Percentiles rank a stretch among this genome's conserved stretches.
These are phyloP conservation scores for Zasmidium cellare DNA, from an alignment of 2,329 filamentous ascomycete genomes.

Conservation along the genomic window DNA sequence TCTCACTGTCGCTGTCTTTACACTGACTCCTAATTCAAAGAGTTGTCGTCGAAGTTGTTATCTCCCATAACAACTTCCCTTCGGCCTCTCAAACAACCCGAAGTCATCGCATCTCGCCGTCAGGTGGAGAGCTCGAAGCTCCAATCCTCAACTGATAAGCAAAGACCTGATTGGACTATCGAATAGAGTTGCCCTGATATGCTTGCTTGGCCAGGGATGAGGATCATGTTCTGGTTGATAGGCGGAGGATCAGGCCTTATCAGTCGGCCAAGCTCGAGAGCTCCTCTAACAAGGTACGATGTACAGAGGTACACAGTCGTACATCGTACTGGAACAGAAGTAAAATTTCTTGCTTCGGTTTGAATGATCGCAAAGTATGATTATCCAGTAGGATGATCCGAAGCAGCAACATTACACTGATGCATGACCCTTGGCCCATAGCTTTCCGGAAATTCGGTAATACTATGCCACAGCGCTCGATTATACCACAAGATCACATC, in stretches of 20 bases:
- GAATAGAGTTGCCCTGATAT: neutral
- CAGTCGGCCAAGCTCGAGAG: neutral
- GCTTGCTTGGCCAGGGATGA: neutral
- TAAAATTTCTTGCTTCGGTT: too few species aligned
- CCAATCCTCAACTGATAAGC: neutral
- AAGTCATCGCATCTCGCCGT: neutral
- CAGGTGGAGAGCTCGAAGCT: neutral
- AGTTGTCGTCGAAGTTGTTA: too few species aligned
- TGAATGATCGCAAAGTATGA: too few species aligned
- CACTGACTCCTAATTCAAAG: too few species aligned
- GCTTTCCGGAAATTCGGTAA: slow-evolving; percentile 13
- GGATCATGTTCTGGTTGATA: neutral
- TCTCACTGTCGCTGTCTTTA: too few species aligned
- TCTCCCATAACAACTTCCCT: neutral
- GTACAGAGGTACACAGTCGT: neutral
- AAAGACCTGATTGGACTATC: neutral
- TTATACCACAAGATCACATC: slow-evolving; percentile 19
- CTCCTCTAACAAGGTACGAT: neutral
- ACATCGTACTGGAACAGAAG: too few species aligned
- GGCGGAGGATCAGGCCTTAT: neutral
- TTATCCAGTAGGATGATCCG: slow-evolving; percentile 8
- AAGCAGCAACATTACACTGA: slow-evolving; percentile 16
- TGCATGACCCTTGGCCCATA: slow-evolving; percentile 17
- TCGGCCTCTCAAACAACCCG: neutral
- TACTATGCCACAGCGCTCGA: slow-evolving; percentile 14